A percentile compares a stretch with the other conserved stretches of the same genome.
Evolutionary conservation across 805 yeast species (phyloP).

Genomic region (Nakazawaea ambrosiae): DNA sequence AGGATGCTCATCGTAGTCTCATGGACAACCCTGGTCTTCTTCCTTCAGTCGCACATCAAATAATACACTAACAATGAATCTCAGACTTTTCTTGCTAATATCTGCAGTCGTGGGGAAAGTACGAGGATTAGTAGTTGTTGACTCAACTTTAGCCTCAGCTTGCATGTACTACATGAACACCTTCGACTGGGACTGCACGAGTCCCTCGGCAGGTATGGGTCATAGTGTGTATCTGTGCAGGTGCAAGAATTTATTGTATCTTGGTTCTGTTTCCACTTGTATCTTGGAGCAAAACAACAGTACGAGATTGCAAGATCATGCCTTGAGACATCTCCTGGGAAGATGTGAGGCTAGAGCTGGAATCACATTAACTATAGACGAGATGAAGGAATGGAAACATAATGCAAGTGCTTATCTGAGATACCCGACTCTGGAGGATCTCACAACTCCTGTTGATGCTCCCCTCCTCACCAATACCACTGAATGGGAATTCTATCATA

Average conservation of each 20-base stretch:
- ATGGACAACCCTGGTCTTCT: no score
- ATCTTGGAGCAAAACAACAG: slow-evolving; percentile 26
- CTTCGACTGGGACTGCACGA: slow-evolving; percentile 38
- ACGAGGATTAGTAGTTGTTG: slow-evolving; percentile 15
- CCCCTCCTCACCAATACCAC: slow-evolving; percentile 27
- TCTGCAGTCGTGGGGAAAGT: background rate
- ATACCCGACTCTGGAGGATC: slow-evolving; percentile 22
- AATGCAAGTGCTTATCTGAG: slow-evolving; percentile 29
- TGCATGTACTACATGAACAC: slow-evolving; percentile 32
- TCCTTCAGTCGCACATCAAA: no score
- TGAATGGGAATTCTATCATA: slow-evolving; percentile 25
- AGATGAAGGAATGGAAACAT: slow-evolving; percentile 24
- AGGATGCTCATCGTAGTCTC: no score
- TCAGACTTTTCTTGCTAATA: background rate
- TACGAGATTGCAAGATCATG: slow-evolving; percentile 27
- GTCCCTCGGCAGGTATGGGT: slow-evolving; percentile 13
- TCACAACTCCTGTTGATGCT: slow-evolving; percentile 17
- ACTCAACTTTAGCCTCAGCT: slow-evolving; percentile 31
- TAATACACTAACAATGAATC: background rate
- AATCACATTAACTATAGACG: slow-evolving; percentile 26
- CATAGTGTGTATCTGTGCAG: slow-evolving; percentile 21
- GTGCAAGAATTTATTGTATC: slow-evolving; percentile 35
- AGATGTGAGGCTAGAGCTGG: slow-evolving; percentile 29
- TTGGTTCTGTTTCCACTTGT: slow-evolving; percentile 37
- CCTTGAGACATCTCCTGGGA: slow-evolving; percentile 28